These are phyloP conservation scores for Ulmus americana DNA, from an alignment of 331 rosid genomes.

Conservation along the genomic window DNA sequence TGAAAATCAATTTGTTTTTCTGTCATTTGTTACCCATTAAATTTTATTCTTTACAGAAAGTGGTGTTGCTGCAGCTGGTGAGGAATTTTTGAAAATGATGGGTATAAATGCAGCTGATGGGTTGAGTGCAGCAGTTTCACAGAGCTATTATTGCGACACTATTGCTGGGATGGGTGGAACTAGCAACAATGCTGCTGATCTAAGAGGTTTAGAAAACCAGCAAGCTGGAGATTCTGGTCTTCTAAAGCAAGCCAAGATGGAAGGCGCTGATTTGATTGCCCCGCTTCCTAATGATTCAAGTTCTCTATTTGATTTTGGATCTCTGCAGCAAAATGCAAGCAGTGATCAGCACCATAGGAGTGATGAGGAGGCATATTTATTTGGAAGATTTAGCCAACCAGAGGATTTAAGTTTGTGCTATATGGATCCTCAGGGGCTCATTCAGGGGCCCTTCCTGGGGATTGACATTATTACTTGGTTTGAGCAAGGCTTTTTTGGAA, in stretches of 20 bases:
- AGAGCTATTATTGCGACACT: constrained; percentile 13
- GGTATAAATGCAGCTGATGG: constrained; percentile 29
- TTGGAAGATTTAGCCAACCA: constrained; percentile 31
- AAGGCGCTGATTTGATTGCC: constrained; percentile 23
- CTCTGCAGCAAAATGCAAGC: constrained; percentile 31
- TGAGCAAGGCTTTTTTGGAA: constrained; percentile 62
- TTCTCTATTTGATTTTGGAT: constrained; percentile 32
- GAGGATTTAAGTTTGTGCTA: constrained; percentile 68
- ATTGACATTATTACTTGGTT: constrained; percentile 63
- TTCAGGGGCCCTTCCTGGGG: constrained; percentile 72
- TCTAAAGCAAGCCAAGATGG: constrained; percentile 31
- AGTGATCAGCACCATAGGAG: constrained; percentile 34
- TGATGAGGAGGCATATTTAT: constrained; percentile 26
- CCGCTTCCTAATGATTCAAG: constrained; percentile 33
- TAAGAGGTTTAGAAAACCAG: constrained; percentile 23
- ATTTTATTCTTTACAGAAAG: constrained; percentile 29
- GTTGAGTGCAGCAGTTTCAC: neutral
- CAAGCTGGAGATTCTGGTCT: constrained; percentile 27
- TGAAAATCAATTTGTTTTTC: constrained; percentile 7
- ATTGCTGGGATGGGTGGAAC: constrained; percentile 19
- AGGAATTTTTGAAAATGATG: constrained; percentile 15
- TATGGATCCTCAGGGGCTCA: constrained; percentile 60
- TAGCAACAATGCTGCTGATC: constrained; percentile 26
- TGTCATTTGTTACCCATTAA: constrained; percentile 4
- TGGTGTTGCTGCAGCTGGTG: constrained; percentile 30